Evolutionary conservation across 345 rosid species (phyloP).

Genomic region (Excoecaria agallocha): DNA sequence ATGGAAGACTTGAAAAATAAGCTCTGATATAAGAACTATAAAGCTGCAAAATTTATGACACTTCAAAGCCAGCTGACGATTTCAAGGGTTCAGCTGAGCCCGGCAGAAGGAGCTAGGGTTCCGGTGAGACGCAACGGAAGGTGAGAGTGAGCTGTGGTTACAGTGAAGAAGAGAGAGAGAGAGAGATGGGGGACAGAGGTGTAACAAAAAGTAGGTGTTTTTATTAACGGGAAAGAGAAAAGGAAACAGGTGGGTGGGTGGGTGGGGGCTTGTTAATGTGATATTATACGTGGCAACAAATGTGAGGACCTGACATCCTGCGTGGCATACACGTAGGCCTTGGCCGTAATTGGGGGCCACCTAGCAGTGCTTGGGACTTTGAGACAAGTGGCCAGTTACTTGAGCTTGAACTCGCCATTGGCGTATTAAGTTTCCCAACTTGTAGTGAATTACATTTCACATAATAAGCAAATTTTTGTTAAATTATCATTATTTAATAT

Average conservation of each 20-base stretch:
- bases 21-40: not conserved
- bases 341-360: not conserved
- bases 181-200: not conserved
- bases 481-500: no score
- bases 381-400: not conserved
- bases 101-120: not conserved
- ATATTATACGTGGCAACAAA: no score
- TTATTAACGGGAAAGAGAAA: constrained; percentile 21
- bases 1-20: not conserved
- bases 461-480: no score
- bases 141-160: not conserved
- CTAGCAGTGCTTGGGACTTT: not conserved
- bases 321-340: constrained; percentile 14
- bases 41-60: not conserved
- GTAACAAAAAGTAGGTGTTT: constrained; percentile 14
- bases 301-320: constrained; percentile 11
- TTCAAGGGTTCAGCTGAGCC: not conserved
- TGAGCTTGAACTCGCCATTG: not conserved
- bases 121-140: not conserved
- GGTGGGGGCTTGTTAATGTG: constrained; percentile 10
- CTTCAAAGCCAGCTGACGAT: not conserved
- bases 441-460: no score
- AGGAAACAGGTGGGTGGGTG: not conserved
- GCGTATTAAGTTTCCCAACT: not conserved
- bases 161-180: not conserved